These are phyloP conservation scores for Solanum bukasovii DNA, from an alignment of 257 asterid species.

Conservation along the genomic window DNA sequence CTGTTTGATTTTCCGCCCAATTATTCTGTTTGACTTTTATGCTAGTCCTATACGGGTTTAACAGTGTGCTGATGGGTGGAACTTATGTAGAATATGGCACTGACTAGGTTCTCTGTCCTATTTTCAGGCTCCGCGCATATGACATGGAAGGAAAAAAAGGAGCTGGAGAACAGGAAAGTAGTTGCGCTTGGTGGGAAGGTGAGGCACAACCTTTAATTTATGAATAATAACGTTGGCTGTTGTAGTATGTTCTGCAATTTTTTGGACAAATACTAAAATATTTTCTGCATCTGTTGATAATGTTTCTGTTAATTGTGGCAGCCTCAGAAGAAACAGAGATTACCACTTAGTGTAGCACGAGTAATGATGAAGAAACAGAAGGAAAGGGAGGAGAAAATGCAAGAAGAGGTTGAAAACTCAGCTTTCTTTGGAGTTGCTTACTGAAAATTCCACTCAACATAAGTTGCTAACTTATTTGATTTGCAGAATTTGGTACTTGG, in stretches of 20 bases:
- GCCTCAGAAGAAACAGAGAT: slow-evolving; percentile 74
- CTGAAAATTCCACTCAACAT: not conserved
- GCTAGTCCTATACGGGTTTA: not conserved
- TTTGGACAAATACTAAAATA: not conserved
- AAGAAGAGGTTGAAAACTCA: slow-evolving; percentile 43
- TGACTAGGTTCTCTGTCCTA: not conserved
- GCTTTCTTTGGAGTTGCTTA: not conserved
- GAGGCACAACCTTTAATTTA: not conserved
- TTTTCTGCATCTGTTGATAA: not conserved
- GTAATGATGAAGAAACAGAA: slow-evolving; percentile 73
- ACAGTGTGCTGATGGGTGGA: not conserved
- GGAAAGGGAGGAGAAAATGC: slow-evolving; percentile 60
- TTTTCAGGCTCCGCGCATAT: slow-evolving; percentile 46
- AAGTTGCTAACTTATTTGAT: slow-evolving; percentile 3
- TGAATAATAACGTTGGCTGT: not conserved
- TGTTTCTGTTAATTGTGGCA: slow-evolving; percentile 3
- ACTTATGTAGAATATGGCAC: not conserved
- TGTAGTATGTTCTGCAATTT: not conserved
- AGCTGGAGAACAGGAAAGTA: slow-evolving; percentile 55
- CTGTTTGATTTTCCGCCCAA: not conserved
- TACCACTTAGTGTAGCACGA: slow-evolving; percentile 84
- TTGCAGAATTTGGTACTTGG: slow-evolving; percentile 52
- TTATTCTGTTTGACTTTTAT: not conserved
- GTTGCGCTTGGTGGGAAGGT: slow-evolving; percentile 89
- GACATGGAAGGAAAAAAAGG: slow-evolving; percentile 73